A percentile compares a stretch with the other conserved stretches of the same genome.
Conservation (phyloP, 139 green algal genomes). For the Picochlorum sp. region DNA sequence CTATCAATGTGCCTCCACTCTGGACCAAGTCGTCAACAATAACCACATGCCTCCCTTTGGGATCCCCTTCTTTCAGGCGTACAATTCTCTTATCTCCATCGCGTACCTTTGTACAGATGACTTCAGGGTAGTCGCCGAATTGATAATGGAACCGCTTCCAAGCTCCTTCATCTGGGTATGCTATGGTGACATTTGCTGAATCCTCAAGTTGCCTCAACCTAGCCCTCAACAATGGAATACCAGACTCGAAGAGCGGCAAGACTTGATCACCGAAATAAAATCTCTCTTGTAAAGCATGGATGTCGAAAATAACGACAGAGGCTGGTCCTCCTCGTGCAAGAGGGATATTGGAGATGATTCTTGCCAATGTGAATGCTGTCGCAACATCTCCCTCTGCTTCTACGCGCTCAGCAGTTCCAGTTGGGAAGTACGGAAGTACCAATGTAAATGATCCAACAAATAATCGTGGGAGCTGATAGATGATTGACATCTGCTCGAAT, state of each 20-base stretch:
- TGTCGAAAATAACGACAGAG: conserved; percentile 94
- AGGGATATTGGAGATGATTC: conserved; percentile 93
- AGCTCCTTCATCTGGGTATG: conserved; percentile 96
- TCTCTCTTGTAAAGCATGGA: conserved; percentile 94
- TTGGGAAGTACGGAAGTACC: conserved; percentile 97
- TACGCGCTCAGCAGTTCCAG: conserved; percentile 76
- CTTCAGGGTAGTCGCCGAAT: conserved; percentile 82
- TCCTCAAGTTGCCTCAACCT: conserved; percentile 65
- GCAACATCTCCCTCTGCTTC: conserved; percentile 87
- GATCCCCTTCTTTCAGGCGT: conserved; percentile 85
- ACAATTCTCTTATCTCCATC: conserved; percentile 95
- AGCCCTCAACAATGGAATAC: conserved; percentile 76
- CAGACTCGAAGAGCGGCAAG: conserved; percentile 90
- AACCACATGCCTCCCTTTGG: conserved; percentile 81
- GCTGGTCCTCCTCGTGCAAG: conserved; percentile 85
- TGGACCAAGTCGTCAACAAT: conserved; percentile 99
- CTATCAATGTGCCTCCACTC: conserved; percentile 85
- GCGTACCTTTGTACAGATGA: conserved; percentile 97
- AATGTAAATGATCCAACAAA: conserved; percentile 96
- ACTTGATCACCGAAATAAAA: conserved; percentile 99
- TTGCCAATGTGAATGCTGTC: conserved; percentile 90
- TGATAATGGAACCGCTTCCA: conserved; percentile 98
- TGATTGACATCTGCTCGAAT: conserved; percentile 95
- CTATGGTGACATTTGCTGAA: conserved; percentile 79
- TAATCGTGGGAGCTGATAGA: conserved; percentile 90